Evolutionary conservation across 306 rosid genomes (phyloP).

Genomic region (Arachis hypogaea): DNA sequence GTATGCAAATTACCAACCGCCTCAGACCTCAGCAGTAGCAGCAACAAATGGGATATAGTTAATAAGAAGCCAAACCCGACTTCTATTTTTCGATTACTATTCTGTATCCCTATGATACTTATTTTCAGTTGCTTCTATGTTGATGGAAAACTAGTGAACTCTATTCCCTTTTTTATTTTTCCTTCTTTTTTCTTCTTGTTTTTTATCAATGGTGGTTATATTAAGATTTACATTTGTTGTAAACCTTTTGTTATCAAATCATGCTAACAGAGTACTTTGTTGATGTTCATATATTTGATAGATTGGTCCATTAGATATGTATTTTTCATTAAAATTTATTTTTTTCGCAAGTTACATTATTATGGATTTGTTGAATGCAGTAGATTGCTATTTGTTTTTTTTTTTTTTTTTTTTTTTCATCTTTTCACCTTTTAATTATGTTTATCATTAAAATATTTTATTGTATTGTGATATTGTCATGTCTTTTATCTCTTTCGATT

Average conservation of each 20-base stretch:
- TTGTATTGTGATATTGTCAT: too few relatives aligned
- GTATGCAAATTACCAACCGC: constrained; percentile 80
- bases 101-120: constrained; percentile 4
- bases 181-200: not conserved
- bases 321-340: too few relatives aligned
- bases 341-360: too few relatives aligned
- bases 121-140: constrained; percentile 34
- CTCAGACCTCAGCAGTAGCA: constrained; percentile 71
- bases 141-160: not conserved
- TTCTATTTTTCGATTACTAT: constrained; percentile 17
- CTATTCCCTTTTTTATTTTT: not conserved
- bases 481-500: too few relatives aligned
- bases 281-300: too few relatives aligned
- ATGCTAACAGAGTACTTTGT: constrained; percentile 2
- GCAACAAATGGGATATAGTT: constrained; percentile 71
- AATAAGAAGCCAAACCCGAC: constrained; percentile 35
- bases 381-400: too few relatives aligned
- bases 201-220: constrained; percentile 27
- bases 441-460: too few relatives aligned
- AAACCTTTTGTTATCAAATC: constrained; percentile 27
- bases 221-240: constrained; percentile 31
- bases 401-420: too few relatives aligned
- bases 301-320: not conserved
- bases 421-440: too few relatives aligned
- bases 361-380: too few relatives aligned